phyloP scores from a whole-genome alignment of 768 basidiomycete species.

The Russula olivacea region DNA sequence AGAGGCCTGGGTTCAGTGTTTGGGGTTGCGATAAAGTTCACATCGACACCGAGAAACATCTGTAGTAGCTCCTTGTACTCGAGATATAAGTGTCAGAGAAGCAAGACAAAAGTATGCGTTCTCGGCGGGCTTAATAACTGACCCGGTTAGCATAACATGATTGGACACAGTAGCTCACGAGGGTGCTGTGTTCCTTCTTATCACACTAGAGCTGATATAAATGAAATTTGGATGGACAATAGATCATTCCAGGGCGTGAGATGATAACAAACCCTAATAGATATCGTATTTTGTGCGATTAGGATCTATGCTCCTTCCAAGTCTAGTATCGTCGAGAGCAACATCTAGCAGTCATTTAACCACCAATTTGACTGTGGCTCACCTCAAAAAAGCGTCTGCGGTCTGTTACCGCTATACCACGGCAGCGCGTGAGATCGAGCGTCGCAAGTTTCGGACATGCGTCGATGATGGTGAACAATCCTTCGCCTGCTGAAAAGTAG shows the following conservation, averaged over 20 bases:
- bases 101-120: background rate
- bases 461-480: slow-evolving; percentile 53
- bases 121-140: background rate
- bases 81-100: background rate
- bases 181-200: background rate
- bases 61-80: background rate
- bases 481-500: slow-evolving; percentile 38
- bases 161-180: background rate
- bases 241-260: background rate
- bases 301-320: slow-evolving; percentile 7
- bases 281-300: background rate
- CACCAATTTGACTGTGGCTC: background rate
- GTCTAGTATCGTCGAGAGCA: slow-evolving; percentile 1
- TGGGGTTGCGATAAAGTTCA: background rate
- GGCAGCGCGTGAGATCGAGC: slow-evolving; percentile 63
- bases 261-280: background rate
- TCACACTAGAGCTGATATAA: background rate
- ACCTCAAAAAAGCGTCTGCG: slow-evolving; percentile 66
- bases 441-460: slow-evolving; percentile 46
- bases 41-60: too few species aligned
- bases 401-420: slow-evolving; percentile 53
- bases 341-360: background rate
- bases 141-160: background rate
- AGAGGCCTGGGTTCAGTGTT: background rate
- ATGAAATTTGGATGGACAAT: background rate